Evolutionary conservation across 495 filamentous ascomycete genomes (phyloP), one percentile per base, ranked within the genome.

Genomic region (Neurospora sp.): DNA sequence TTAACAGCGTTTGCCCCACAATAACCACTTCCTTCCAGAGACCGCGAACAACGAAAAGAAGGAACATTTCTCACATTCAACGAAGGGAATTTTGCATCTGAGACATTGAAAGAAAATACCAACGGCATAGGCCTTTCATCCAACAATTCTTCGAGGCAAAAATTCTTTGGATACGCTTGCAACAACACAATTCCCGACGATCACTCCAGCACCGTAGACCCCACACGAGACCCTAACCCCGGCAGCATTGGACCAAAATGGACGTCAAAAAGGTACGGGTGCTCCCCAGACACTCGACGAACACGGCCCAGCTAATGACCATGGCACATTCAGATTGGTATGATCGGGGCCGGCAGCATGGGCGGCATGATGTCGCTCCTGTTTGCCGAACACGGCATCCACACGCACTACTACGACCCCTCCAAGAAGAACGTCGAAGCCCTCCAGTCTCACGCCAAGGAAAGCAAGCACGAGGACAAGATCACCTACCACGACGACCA

Each of bases 361-460:
- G 54, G 54, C 27, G 54, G 39, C 72, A 73, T 73, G 66, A 39
- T 73, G 5, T 70, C 31, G 3, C 66, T 73, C 18, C 62, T 73
- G 4, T 71, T 73, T 2, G 76, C 83, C 71, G 75, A 84, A 27
- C 78, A 77, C 23, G 79, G 79, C 9, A 72, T 85, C 18, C 71
- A 78, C 18, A 75, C 76, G 38, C 78, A 76, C 4, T 71, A 87
- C 41, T 66, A 31, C 14, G 54, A 66, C 54, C 27, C 54, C 0
- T 72, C 76, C 5, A 83, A 86, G 44, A 77, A 82, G 74, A 78
- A 78, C 54, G 79, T 79, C 70, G 44, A 72, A 62, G 54, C 54
- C 1, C 54, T 66, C 38, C 71, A 72, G 23, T 42, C 71, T 9
- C 31, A 66, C 9, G 46, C 71, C 11, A 20, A 39, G 0, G 37